Evolutionary conservation across 441 rosid genomes (phyloP).

Genomic region (Populus hybrid): DNA sequence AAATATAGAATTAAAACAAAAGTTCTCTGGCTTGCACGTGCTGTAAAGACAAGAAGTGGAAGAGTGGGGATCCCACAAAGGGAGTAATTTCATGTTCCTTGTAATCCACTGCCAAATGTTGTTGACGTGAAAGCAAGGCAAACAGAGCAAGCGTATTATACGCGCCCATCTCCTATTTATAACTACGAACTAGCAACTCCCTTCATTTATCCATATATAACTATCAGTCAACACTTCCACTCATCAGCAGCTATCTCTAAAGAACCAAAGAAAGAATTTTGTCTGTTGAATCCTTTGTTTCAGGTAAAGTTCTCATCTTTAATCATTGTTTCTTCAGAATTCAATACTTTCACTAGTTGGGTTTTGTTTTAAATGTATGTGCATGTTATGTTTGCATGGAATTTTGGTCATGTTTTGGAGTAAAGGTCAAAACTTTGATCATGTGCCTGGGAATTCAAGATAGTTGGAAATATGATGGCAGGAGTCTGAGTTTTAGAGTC

Average conservation of each 20-base stretch:
- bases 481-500: neutral
- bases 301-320: neutral
- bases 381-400: neutral
- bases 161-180: neutral
- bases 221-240: neutral
- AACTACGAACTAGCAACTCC: neutral
- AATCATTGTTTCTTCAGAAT: neutral
- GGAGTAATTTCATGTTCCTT: slow-evolving; percentile 9
- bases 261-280: neutral
- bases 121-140: slow-evolving; percentile 25
- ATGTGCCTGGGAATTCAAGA: neutral
- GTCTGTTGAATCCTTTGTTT: neutral
- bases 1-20: too few relatives aligned
- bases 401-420: neutral
- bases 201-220: neutral
- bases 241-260: neutral
- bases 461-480: neutral
- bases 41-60: neutral
- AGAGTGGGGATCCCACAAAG: neutral
- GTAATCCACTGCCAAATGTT: slow-evolving; percentile 22
- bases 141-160: neutral
- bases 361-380: neutral
- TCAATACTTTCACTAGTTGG: neutral
- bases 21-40: neutral
- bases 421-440: neutral